phyloP scores from a whole-genome alignment of 2,329 filamentous ascomycete species.

The Aspergillus latus region DNA sequence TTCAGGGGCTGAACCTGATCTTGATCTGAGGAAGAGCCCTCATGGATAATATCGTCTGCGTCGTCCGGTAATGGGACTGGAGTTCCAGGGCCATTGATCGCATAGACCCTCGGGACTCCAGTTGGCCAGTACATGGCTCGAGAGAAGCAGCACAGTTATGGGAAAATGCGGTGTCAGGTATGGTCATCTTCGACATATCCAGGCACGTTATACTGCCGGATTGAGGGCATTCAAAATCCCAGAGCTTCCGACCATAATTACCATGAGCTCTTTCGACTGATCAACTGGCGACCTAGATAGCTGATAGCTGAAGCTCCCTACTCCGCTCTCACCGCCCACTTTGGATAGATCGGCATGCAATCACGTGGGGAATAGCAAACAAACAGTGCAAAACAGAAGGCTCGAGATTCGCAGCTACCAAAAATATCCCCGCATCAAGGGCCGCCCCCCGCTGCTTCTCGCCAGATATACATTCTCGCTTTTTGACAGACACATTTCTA shows the following conservation, averaged over 20 bases:
- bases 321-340: slow-evolving; percentile 4
- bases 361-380: slow-evolving; percentile 20
- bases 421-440: slow-evolving; percentile 21
- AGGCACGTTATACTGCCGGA: slow-evolving; percentile 24
- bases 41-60: slow-evolving; percentile 20
- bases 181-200: slow-evolving; percentile 37
- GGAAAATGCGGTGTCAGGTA: slow-evolving; percentile 34
- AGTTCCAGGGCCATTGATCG: slow-evolving; percentile 47
- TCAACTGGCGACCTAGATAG: slow-evolving; percentile 5
- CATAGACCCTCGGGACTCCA: slow-evolving; percentile 51
- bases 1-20: slow-evolving; percentile 29
- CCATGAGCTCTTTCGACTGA: slow-evolving; percentile 12
- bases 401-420: slow-evolving; percentile 4
- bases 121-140: slow-evolving; percentile 52
- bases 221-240: slow-evolving; percentile 22
- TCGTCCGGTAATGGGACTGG: slow-evolving; percentile 30
- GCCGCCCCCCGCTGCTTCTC: slow-evolving; percentile 20
- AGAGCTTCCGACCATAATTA: slow-evolving; percentile 25
- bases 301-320: slow-evolving; percentile 7
- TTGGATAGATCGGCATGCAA: slow-evolving; percentile 9
- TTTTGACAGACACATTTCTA: not conserved
- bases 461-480: slow-evolving; percentile 7
- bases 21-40: slow-evolving; percentile 21
- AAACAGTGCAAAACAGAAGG: slow-evolving; percentile 19
- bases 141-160: slow-evolving; percentile 28